Evolutionary conservation across 495 filamentous ascomycete species (phyloP).

Genomic region (Podospora conica): DNA sequence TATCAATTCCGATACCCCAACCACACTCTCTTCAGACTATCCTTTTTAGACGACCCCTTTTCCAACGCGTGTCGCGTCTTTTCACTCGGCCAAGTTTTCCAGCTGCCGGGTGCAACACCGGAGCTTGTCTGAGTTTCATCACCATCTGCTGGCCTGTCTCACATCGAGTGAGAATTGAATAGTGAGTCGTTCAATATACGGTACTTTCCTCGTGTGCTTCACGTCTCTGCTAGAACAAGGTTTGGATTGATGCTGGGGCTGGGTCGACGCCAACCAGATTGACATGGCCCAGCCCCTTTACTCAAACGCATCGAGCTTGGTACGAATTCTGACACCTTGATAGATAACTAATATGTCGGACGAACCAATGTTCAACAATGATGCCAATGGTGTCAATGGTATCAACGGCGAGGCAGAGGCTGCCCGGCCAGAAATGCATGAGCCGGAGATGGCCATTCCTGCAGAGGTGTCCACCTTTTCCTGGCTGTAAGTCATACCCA

Average conservation of each 20-base stretch:
- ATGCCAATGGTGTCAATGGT: neutral
- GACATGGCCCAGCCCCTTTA: neutral
- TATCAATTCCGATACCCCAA: neutral
- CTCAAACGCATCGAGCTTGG: too few relatives aligned
- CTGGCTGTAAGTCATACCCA: slow-evolving; percentile 28
- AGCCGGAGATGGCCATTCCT: neutral
- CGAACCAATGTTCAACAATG: neutral
- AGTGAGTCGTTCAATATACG: neutral
- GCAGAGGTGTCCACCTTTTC: slow-evolving; percentile 20
- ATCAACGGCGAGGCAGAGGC: neutral
- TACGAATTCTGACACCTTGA: neutral
- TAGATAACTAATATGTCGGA: neutral
- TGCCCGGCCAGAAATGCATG: neutral
- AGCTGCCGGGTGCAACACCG: neutral
- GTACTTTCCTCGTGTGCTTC: too few relatives aligned
- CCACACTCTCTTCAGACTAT: neutral
- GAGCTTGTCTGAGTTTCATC: neutral
- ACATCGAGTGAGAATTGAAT: neutral
- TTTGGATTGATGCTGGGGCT: neutral
- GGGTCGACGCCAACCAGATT: too few relatives aligned
- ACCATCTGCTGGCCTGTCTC: neutral
- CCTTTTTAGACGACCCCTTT: neutral
- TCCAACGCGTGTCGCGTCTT: neutral
- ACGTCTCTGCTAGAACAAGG: neutral
- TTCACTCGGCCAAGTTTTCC: neutral